Conservation (phyloP, 2,329 filamentous ascomycete genomes). For the Pseudocercospora musae region DNA sequence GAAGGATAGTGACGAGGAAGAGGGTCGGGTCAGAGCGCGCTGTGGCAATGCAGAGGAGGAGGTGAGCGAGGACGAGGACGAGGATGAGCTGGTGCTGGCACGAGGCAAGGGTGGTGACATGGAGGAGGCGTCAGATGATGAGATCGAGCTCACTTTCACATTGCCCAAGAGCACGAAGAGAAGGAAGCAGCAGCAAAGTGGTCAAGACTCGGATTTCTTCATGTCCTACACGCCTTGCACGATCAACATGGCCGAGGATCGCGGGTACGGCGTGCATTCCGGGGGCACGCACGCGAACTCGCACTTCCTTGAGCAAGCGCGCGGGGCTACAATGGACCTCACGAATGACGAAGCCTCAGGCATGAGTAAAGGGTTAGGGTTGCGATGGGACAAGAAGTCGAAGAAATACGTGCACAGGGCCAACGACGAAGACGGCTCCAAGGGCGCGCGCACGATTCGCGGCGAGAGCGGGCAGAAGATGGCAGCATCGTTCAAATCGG, state of each 20-base stretch:
- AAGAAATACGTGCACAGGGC: slow-evolving; percentile 89
- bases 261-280: slow-evolving; percentile 88
- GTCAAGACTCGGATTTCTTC: slow-evolving; percentile 81
- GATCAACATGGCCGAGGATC: slow-evolving; percentile 79
- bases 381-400: slow-evolving; percentile 96
- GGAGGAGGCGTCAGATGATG: slow-evolving; percentile 50
- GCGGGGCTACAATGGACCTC: slow-evolving; percentile 86
- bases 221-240: slow-evolving; percentile 91
- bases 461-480: slow-evolving; percentile 96
- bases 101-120: slow-evolving; percentile 35
- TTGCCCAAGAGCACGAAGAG: slow-evolving; percentile 19
- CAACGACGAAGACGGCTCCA: slow-evolving; percentile 92
- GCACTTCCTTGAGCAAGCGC: slow-evolving; percentile 85
- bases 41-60: slow-evolving; percentile 44
- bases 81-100: slow-evolving; percentile 38
- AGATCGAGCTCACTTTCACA: slow-evolving; percentile 52
- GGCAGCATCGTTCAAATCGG: slow-evolving; percentile 86
- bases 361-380: slow-evolving; percentile 69
- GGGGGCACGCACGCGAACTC: slow-evolving; percentile 57
- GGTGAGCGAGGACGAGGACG: slow-evolving; percentile 37
- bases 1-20: slow-evolving; percentile 28
- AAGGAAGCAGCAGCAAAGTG: slow-evolving; percentile 32
- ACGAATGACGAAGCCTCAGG: slow-evolving; percentile 74
- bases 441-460: slow-evolving; percentile 65
- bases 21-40: slow-evolving; percentile 30